A percentile compares a stretch with the other conserved stretches of the same genome.
Conservation (phyloP, 2,329 filamentous ascomycete genomes). For the Pseudofabraea citricarpa region DNA sequence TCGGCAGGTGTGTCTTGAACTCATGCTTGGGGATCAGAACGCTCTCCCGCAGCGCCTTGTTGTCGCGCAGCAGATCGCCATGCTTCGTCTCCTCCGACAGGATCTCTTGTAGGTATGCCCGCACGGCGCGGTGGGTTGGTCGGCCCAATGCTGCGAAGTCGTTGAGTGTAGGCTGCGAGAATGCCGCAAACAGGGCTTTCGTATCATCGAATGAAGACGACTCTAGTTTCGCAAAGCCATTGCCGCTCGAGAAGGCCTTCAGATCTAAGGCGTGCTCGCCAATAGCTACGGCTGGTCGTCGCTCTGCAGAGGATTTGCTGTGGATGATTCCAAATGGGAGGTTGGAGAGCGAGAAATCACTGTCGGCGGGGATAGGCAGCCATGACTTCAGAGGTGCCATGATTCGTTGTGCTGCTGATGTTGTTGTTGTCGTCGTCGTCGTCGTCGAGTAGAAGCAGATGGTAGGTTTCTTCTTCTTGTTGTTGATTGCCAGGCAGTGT, state of each 20-base stretch:
- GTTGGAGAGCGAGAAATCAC: constrained; percentile 64
- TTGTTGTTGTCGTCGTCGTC: too few relatives aligned
- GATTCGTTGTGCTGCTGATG: too few relatives aligned
- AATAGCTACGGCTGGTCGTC: constrained; percentile 61
- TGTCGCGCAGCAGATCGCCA: constrained; percentile 58
- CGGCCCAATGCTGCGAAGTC: constrained; percentile 70
- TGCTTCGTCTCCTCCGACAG: constrained; percentile 55
- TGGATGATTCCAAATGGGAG: constrained; percentile 70
- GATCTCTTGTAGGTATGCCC: constrained; percentile 63
- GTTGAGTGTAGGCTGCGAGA: constrained; percentile 63
- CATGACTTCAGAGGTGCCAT: constrained; percentile 27
- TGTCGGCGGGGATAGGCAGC: constrained; percentile 23
- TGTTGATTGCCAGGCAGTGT: too few relatives aligned
- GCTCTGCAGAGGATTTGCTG: constrained; percentile 35
- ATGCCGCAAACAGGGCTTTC: constrained; percentile 54
- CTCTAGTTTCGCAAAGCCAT: constrained; percentile 56
- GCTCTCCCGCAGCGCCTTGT: constrained; percentile 49
- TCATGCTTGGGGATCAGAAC: constrained; percentile 54
- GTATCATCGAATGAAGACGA: constrained; percentile 29
- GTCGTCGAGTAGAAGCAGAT: constrained; percentile 1
- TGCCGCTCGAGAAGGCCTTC: constrained; percentile 50
- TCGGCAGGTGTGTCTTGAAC: constrained; percentile 64
- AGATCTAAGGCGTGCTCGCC: constrained; percentile 65
- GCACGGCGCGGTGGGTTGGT: constrained; percentile 61
- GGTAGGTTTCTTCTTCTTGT: not conserved